Conservation (phyloP, 148 eudicot species). For the Fagopyrum esculentum region DNA sequence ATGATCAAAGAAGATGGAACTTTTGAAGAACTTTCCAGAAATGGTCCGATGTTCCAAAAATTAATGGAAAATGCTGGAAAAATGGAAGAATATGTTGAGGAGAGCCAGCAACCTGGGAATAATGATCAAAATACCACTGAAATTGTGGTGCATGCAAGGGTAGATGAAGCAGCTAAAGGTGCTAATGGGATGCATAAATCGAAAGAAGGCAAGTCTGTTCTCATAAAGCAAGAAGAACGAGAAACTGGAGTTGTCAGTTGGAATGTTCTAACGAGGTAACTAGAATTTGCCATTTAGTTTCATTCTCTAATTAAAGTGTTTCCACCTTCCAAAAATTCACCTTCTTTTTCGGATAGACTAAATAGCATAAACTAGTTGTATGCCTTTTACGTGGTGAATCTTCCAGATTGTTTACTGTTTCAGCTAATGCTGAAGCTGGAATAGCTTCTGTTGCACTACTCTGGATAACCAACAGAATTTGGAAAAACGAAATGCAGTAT, state of each 20-base stretch:
- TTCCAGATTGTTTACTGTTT: neutral
- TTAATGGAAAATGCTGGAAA: conserved; percentile 98
- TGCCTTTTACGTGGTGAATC: neutral
- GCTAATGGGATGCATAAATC: conserved; percentile 28
- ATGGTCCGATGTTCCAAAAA: conserved; percentile 67
- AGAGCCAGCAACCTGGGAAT: conserved; percentile 34
- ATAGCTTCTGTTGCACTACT: neutral
- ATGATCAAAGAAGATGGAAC: conserved; percentile 84
- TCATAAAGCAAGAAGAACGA: conserved; percentile 91
- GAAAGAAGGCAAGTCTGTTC: conserved; percentile 62
- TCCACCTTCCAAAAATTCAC: neutral
- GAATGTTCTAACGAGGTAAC: conserved; percentile 66
- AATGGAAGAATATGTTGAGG: conserved; percentile 82
- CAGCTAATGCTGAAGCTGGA: neutral
- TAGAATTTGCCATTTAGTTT: neutral
- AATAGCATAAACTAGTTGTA: neutral
- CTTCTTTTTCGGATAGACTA: neutral
- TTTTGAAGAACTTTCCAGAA: conserved; percentile 69
- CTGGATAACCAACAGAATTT: neutral
- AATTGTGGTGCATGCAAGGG: conserved; percentile 45
- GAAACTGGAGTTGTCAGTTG: conserved; percentile 88
- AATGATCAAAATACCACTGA: conserved; percentile 29
- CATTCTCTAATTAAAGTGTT: neutral
- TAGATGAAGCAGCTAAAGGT: conserved; percentile 31
- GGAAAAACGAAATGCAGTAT: neutral